phyloP scores from a whole-genome alignment of 495 filamentous ascomycete species.

The Aspergillus ostianus region DNA sequence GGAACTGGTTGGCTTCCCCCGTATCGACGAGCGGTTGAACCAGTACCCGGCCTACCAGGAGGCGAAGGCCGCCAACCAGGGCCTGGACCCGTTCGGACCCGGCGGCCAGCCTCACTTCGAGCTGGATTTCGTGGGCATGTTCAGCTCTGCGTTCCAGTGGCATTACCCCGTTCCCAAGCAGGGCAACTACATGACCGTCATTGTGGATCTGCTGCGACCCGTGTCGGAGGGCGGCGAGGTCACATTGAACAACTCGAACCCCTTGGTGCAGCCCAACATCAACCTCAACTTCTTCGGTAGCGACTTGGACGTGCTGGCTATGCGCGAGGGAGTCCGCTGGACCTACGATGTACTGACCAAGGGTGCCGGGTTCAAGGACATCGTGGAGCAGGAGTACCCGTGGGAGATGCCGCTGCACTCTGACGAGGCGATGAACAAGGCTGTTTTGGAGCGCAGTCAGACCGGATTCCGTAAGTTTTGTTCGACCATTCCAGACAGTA shows the following conservation, averaged over 20 bases:
- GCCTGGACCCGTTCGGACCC: slow-evolving; percentile 57
- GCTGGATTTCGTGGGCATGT: slow-evolving; percentile 63
- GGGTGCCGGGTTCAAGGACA: slow-evolving; percentile 57
- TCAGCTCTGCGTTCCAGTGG: slow-evolving; percentile 62
- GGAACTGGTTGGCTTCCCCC: slow-evolving; percentile 56
- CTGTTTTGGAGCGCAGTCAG: slow-evolving; percentile 56
- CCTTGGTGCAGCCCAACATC: slow-evolving; percentile 53
- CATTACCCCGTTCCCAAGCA: slow-evolving; percentile 52
- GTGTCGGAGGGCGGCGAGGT: slow-evolving; percentile 51
- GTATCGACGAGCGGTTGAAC: slow-evolving; percentile 51
- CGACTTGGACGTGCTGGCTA: slow-evolving; percentile 54
- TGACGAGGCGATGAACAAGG: slow-evolving; percentile 55
- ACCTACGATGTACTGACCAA: slow-evolving; percentile 55
- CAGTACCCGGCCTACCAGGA: slow-evolving; percentile 48
- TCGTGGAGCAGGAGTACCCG: slow-evolving; percentile 53
- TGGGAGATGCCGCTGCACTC: slow-evolving; percentile 58
- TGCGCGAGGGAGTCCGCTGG: slow-evolving; percentile 56
- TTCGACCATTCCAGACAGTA: background rate
- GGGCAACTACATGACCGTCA: slow-evolving; percentile 54
- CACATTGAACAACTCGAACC: slow-evolving; percentile 50
- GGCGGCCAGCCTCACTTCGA: slow-evolving; percentile 63
- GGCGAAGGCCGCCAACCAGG: slow-evolving; percentile 49
- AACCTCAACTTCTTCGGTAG: slow-evolving; percentile 60
- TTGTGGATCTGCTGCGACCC: slow-evolving; percentile 60
- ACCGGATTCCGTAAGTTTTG: slow-evolving; percentile 52